Evolutionary conservation across 2,329 filamentous ascomycete species (phyloP).

Genomic region (Dactylellina parvicollis): DNA sequence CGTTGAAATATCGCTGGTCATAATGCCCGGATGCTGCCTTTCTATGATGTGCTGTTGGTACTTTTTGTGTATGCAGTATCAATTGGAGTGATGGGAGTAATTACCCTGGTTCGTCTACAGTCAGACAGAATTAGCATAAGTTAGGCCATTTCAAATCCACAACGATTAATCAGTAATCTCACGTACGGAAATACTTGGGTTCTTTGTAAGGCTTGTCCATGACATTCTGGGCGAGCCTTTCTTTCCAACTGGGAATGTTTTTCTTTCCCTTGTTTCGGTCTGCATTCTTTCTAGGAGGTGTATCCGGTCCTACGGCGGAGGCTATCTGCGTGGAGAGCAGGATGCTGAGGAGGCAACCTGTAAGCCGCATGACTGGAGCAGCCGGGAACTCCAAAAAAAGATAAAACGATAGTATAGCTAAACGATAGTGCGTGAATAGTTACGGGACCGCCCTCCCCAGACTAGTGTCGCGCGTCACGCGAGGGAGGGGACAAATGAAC

Average conservation of each 20-base stretch:
- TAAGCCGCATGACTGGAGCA: not conserved
- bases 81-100: not conserved
- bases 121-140: not conserved
- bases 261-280: not conserved
- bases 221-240: not conserved
- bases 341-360: not conserved
- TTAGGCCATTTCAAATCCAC: too few species aligned
- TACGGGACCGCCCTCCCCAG: too few species aligned
- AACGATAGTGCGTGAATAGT: too few species aligned
- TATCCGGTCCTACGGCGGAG: not conserved
- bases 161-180: not conserved
- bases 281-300: not conserved
- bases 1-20: constrained; percentile 28
- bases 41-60: constrained; percentile 2
- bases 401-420: not conserved
- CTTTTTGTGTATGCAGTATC: not conserved
- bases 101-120: constrained; percentile 29
- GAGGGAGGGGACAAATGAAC: too few species aligned
- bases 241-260: not conserved
- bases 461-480: too few species aligned
- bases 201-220: constrained; percentile 8
- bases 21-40: constrained; percentile 28
- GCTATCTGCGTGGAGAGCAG: not conserved
- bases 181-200: constrained; percentile 45
- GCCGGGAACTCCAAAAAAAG: not conserved